phyloP scores from a whole-genome alignment of 192 early-diverging fungal species.

The Entomortierella lignicola region DNA sequence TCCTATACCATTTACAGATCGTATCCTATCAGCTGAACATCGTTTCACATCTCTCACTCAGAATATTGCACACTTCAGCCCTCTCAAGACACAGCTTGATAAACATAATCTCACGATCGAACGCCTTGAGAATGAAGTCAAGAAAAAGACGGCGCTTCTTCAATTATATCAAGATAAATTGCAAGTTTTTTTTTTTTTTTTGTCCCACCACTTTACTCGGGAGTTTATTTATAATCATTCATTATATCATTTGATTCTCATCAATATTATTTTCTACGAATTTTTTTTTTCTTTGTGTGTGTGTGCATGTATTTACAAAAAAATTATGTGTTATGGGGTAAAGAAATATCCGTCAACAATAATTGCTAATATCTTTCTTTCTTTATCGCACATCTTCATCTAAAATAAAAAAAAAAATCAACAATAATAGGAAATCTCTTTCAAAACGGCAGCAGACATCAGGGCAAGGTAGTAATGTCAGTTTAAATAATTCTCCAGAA shows the following conservation, averaged over 20 bases:
- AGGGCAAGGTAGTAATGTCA: constrained; percentile 36
- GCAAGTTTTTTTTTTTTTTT: constrained; percentile 17
- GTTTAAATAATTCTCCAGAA: constrained; percentile 23
- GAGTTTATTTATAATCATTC: not conserved
- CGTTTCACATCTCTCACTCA: constrained; percentile 46
- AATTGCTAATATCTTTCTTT: not conserved
- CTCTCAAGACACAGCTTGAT: constrained; percentile 43
- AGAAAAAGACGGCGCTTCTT: constrained; percentile 40
- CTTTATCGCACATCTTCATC: not conserved
- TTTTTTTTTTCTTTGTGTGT: not conserved
- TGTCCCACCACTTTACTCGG: not conserved
- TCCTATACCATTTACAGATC: constrained; percentile 20
- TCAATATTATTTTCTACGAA: too few species aligned
- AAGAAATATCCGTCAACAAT: not conserved
- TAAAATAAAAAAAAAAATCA: not conserved
- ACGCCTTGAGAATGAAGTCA: constrained; percentile 40
- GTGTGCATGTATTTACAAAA: not conserved
- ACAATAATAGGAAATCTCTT: constrained; percentile 20
- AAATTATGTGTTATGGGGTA: not conserved
- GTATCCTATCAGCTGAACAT: constrained; percentile 40
- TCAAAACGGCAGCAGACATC: constrained; percentile 36
- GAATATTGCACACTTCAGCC: constrained; percentile 54
- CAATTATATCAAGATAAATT: constrained; percentile 41
- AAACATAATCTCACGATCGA: constrained; percentile 48
- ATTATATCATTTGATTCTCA: too few species aligned